Evolutionary conservation across 2,329 filamentous ascomycete species (phyloP), one percentile per base, ranked within the genome.

Genomic region (Colletotrichum sp.): DNA sequence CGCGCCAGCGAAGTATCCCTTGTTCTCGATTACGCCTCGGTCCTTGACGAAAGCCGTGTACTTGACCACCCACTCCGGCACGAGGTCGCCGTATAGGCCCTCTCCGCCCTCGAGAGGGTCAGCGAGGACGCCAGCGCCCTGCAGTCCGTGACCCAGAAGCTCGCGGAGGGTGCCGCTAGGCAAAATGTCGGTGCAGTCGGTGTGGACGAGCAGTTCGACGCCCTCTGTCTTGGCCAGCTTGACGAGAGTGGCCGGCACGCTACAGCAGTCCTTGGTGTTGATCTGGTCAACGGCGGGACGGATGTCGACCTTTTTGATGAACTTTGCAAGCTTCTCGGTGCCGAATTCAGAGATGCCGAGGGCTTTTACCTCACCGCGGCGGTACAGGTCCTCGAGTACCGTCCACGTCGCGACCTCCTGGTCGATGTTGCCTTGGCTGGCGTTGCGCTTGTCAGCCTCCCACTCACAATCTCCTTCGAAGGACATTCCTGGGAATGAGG

Each of bases 11-110:
- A 98, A 98, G 84, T 98, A 98, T 9, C 97, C 97, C 87, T 98
- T 99, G 82, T 97, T 98, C 87, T 99, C 97, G 77, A 99, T 96
- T 11, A 99, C 97, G 16, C 97, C 97, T 68, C 97, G 89, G 82
- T 98, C 94, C 82, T 94, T 72, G 54, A 98, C 95, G 72, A 98
- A 96, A 2, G 97, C 97, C 47, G 96, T 98, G 82, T 99, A 99
- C 82, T 98, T 98, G 77, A 96, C 93, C 33, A 98, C 97, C 96
- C 97, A 99, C 81, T 96, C 92, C 33, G 97, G 96, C 72, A 91
- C 90, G 63, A 98, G 89, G 76, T 98, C 92, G 6, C 95, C 96
- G 77, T 90, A 88, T 71, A 98, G 86, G 1, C 94, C 93, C 12
- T 86, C 83, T 21, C 83, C 81, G 15, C 85, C 79, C 80, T 87